These are phyloP conservation scores for Trichoderma breve DNA, from an alignment of 2,329 filamentous ascomycete genomes.

Conservation along the genomic window DNA sequence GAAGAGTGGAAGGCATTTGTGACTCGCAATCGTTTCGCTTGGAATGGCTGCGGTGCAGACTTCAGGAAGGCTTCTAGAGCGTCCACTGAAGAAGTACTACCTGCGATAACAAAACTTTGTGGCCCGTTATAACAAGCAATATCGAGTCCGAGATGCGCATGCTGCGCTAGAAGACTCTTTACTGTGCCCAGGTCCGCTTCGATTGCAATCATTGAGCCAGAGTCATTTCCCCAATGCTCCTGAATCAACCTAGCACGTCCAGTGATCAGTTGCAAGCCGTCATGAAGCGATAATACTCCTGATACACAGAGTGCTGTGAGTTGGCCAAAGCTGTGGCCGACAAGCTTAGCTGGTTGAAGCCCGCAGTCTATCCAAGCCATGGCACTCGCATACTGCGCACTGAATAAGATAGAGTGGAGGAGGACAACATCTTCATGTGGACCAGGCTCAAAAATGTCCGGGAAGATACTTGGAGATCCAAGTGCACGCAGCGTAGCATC, in stretches of 20 bases:
- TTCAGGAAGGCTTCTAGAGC: neutral
- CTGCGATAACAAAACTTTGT: neutral
- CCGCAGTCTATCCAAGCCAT: neutral
- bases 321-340: neutral
- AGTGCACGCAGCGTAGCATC: neutral
- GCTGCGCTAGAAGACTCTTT: neutral
- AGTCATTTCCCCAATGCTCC: neutral
- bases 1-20: neutral
- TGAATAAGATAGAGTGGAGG: neutral
- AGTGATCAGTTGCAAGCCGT: neutral
- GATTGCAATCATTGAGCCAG: neutral
- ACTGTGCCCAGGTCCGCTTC: neutral
- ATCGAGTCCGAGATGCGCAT: neutral
- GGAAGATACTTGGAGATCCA: neutral
- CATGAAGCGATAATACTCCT: neutral
- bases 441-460: neutral
- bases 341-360: neutral
- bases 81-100: neutral
- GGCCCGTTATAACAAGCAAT: neutral
- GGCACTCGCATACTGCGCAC: neutral
- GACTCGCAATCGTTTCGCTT: neutral
- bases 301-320: neutral
- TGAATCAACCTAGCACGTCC: neutral
- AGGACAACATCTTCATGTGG: neutral
- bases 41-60: neutral